phyloP scores from a whole-genome alignment of 2,329 filamentous ascomycete species.

The Penicillium frequentans region DNA sequence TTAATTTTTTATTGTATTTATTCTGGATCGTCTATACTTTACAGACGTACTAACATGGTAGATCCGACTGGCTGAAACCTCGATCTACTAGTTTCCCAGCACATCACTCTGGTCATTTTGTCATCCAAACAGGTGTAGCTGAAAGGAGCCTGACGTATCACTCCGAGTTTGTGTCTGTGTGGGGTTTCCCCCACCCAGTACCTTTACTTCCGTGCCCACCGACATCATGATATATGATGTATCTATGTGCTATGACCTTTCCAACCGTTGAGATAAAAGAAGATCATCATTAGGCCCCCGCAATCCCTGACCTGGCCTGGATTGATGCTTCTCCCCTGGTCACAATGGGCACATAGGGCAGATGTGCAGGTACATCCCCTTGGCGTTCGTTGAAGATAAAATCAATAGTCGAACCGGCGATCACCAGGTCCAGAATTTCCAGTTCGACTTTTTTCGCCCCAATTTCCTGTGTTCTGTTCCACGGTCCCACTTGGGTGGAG shows the following conservation, averaged over 20 bases:
- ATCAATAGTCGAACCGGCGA: conserved; percentile 2
- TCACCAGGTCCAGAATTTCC: conserved; percentile 12
- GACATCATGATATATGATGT: not conserved
- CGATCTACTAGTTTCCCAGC: conserved; percentile 3
- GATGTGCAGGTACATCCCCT: conserved; percentile 4
- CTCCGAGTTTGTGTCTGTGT: not conserved
- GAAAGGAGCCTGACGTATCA: conserved; percentile 19
- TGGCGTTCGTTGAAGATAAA: not conserved
- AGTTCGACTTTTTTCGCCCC: not conserved
- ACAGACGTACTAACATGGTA: not conserved
- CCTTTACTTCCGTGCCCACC: conserved; percentile 13
- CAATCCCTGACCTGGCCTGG: not conserved
- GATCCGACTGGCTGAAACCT: conserved; percentile 18
- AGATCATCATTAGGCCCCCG: not conserved
- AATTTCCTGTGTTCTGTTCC: conserved; percentile 5
- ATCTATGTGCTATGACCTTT: not conserved
- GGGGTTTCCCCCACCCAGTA: conserved; percentile 8
- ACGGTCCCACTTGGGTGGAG: conserved; percentile 14
- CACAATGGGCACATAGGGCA: conserved; percentile 6
- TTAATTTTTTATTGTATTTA: not conserved
- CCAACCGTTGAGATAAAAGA: not conserved
- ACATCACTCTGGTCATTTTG: conserved; percentile 12
- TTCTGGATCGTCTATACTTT: conserved; percentile 5
- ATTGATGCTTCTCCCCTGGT: not conserved
- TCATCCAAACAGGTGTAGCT: conserved; percentile 1